Evolutionary conservation across 2,329 filamentous ascomycete species (phyloP).

Genomic region (Trichoderma lentiforme): DNA sequence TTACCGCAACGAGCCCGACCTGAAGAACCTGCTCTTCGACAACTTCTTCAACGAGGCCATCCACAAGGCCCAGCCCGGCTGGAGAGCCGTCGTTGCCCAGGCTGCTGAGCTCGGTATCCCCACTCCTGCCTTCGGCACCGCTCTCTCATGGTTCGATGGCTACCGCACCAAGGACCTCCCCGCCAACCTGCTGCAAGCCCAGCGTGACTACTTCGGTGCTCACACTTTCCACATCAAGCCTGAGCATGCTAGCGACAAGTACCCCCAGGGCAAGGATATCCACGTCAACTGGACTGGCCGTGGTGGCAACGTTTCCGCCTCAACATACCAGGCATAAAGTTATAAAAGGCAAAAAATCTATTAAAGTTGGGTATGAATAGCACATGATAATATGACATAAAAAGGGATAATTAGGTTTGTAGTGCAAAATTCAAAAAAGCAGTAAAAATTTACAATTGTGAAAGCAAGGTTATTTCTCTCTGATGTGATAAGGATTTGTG

Average conservation of each 20-base stretch:
- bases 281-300: constrained; percentile 99
- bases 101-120: constrained; percentile 91
- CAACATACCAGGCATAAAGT: constrained; percentile 89
- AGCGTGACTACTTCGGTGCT: constrained; percentile 98
- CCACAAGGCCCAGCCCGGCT: constrained; percentile 89
- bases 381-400: constrained; percentile 13
- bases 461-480: not conserved
- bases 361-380: constrained; percentile 15
- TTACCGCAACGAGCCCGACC: constrained; percentile 89
- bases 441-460: not conserved
- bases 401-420: constrained; percentile 11
- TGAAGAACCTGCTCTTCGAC: constrained; percentile 97
- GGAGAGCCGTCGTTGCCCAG: constrained; percentile 89
- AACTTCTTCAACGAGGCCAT: constrained; percentile 99
- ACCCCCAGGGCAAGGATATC: constrained; percentile 80
- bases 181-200: constrained; percentile 96
- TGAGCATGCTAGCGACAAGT: constrained; percentile 71
- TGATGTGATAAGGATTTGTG: not conserved
- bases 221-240: constrained; percentile 90
- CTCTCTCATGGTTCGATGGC: constrained; percentile 97
- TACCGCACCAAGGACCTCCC: constrained; percentile 97
- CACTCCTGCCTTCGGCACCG: constrained; percentile 93
- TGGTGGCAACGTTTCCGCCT: constrained; percentile 94
- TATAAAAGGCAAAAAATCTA: not conserved
- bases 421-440: constrained; percentile 10